phyloP scores from a whole-genome alignment of 176 grass and related monocot genomes.

The Pontederia crassipes region DNA sequence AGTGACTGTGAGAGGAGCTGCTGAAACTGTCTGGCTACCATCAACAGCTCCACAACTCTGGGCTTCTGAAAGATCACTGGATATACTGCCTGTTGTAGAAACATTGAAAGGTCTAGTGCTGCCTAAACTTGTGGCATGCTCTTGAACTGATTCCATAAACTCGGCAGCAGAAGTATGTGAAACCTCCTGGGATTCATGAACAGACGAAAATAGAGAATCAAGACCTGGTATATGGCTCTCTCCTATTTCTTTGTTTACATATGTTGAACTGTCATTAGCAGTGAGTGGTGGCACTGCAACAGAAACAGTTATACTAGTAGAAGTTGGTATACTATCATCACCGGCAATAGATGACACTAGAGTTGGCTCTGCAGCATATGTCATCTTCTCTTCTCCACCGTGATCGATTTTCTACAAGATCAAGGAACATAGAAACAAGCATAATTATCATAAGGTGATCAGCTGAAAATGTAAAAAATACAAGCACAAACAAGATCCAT shows the following conservation, averaged over 20 bases:
- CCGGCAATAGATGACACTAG: constrained; percentile 23
- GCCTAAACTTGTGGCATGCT: constrained; percentile 42
- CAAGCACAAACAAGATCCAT: neutral
- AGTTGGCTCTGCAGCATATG: constrained; percentile 25
- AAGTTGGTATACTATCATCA: constrained; percentile 22
- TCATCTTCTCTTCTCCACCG: constrained; percentile 22
- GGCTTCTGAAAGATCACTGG: constrained; percentile 39
- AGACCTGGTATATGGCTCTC: constrained; percentile 46
- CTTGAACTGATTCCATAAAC: constrained; percentile 24
- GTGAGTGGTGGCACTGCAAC: constrained; percentile 23
- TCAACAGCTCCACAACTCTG: constrained; percentile 47
- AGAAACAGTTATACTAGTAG: constrained; percentile 31
- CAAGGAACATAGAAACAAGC: constrained; percentile 8
- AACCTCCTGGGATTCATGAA: constrained; percentile 62
- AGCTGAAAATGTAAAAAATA: too few relatives aligned
- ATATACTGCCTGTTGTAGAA: constrained; percentile 43
- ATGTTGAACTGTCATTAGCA: constrained; percentile 29
- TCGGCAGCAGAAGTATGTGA: constrained; percentile 54
- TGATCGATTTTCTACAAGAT: constrained; percentile 34
- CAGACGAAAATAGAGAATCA: constrained; percentile 30
- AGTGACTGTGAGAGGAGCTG: constrained; percentile 23
- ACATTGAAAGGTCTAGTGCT: constrained; percentile 35
- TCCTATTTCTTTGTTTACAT: constrained; percentile 22
- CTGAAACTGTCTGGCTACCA: constrained; percentile 44
- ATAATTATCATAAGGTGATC: neutral